phyloP scores from a whole-genome alignment of 2,329 filamentous ascomycete species.

The Trichoderma guizhouense region DNA sequence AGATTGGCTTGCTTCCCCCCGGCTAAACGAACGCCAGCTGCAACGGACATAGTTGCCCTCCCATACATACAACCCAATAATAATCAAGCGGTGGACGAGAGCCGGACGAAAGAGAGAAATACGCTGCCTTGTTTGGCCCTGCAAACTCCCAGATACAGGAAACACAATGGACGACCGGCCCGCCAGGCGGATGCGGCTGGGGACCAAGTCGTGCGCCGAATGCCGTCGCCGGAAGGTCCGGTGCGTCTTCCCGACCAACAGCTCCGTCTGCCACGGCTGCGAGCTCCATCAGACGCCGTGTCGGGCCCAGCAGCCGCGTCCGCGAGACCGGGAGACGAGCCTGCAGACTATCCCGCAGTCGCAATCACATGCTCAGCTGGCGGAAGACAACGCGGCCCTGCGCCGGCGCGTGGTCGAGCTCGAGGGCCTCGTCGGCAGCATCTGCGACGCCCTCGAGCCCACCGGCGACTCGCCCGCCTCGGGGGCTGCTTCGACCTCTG shows the following conservation, averaged over 20 bases:
- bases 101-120: background rate
- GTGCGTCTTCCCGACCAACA: constrained; percentile 42
- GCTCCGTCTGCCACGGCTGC: constrained; percentile 42
- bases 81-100: background rate
- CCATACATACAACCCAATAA: background rate
- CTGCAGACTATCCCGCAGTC: background rate
- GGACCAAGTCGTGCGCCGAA: constrained; percentile 36
- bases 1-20: background rate
- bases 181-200: constrained; percentile 30
- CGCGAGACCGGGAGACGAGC: constrained; percentile 1
- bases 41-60: background rate
- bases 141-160: background rate
- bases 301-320: constrained; percentile 39
- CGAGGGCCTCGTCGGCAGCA: constrained; percentile 24
- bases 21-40: background rate
- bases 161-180: constrained; percentile 14
- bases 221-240: constrained; percentile 49
- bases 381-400: constrained; percentile 15
- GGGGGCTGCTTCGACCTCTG: background rate
- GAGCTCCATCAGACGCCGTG: constrained; percentile 42
- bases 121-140: background rate
- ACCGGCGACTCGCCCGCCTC: background rate
- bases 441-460: background rate
- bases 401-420: constrained; percentile 26
- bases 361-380: background rate